A percentile compares a stretch with the other conserved stretches of the same genome.
These are phyloP conservation scores for Passiflora organensis DNA, from an alignment of 345 rosid species.

Conservation along the genomic window DNA sequence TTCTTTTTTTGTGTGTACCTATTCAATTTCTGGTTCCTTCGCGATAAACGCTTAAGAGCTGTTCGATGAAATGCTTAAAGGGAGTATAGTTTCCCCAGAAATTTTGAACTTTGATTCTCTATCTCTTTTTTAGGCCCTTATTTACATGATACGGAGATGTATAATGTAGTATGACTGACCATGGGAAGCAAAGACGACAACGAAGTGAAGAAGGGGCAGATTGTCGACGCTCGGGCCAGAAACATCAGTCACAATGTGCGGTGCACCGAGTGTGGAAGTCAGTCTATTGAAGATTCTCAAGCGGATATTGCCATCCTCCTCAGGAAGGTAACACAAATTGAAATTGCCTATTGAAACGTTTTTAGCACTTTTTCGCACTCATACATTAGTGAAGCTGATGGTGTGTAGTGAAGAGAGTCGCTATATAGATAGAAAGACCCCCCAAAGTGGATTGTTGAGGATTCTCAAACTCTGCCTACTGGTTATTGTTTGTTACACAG, in stretches of 20 bases:
- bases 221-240: constrained; percentile 79
- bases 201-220: constrained; percentile 52
- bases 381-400: too few relatives aligned
- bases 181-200: constrained; percentile 68
- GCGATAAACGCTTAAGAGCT: background rate
- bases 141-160: constrained; percentile 2
- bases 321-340: constrained; percentile 44
- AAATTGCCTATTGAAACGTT: too few relatives aligned
- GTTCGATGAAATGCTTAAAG: constrained; percentile 41
- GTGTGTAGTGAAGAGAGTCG: too few relatives aligned
- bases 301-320: constrained; percentile 93
- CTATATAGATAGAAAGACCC: too few relatives aligned
- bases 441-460: too few relatives aligned
- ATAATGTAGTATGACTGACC: constrained; percentile 1
- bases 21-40: too few relatives aligned
- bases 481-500: constrained; percentile 34
- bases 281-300: constrained; percentile 97
- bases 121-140: background rate
- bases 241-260: constrained; percentile 91
- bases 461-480: background rate
- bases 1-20: background rate
- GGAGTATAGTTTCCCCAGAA: constrained; percentile 2
- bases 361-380: too few relatives aligned
- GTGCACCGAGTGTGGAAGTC: constrained; percentile 97
- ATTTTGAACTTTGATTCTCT: background rate